Evolutionary conservation across 2,329 filamentous ascomycete species (phyloP).

Genomic region (Lachnellula suecica): DNA sequence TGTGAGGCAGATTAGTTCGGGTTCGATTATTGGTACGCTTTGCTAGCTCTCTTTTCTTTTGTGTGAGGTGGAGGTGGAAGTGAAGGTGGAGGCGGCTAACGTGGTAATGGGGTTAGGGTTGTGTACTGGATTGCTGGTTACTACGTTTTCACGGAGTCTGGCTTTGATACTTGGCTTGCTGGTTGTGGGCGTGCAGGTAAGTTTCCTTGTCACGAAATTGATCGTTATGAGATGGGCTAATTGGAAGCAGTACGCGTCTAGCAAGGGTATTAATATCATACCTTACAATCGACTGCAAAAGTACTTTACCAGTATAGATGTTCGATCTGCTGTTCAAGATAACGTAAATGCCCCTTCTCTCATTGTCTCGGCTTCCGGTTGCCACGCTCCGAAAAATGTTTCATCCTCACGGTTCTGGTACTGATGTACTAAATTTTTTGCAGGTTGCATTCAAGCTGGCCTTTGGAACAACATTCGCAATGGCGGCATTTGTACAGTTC

Average conservation of each 20-base stretch:
- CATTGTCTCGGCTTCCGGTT: too few relatives aligned
- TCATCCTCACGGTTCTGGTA: too few relatives aligned
- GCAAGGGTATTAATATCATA: conserved; percentile 47
- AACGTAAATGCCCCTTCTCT: too few relatives aligned
- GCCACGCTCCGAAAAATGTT: too few relatives aligned
- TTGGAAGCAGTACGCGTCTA: conserved; percentile 44
- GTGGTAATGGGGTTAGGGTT: conserved; percentile 15
- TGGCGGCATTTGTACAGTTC: conserved; percentile 64
- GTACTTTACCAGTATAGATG: conserved; percentile 48
- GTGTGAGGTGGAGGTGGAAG: too few relatives aligned
- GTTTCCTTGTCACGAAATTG: background rate
- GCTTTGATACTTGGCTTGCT: conserved; percentile 65
- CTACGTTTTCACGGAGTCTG: conserved; percentile 69
- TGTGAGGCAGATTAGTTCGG: conserved; percentile 33
- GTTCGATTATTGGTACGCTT: conserved; percentile 30
- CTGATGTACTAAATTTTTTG: too few relatives aligned
- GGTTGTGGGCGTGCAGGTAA: conserved; percentile 48
- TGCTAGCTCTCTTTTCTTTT: background rate
- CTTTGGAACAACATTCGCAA: conserved; percentile 71
- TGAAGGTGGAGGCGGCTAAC: background rate
- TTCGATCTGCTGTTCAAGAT: conserved; percentile 38
- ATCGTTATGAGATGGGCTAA: conserved; percentile 4
- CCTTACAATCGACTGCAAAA: conserved; percentile 41
- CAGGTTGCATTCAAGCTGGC: conserved; percentile 46
- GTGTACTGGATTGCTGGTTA: conserved; percentile 51